Conservation (phyloP, 805 yeast genomes). For the Candida morakotiae region DNA sequence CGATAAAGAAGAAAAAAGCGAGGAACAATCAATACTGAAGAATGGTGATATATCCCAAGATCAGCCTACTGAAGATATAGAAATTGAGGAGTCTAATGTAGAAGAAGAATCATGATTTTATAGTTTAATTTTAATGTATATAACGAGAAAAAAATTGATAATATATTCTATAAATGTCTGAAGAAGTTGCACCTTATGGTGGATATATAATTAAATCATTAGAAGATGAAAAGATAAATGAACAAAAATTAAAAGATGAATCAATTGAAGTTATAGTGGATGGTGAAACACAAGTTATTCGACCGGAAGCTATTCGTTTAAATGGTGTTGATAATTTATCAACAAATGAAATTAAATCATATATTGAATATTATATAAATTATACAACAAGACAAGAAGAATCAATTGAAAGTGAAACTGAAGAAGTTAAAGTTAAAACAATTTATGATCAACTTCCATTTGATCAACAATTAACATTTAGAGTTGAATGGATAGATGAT, state of each 20-base stretch:
- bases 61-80: conserved; percentile 2
- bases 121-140: background rate
- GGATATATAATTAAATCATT: conserved; percentile 38
- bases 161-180: conserved; percentile 12
- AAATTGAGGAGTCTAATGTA: background rate
- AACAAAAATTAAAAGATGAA: conserved; percentile 26
- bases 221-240: conserved; percentile 33
- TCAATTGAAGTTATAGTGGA: conserved; percentile 28
- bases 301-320: conserved; percentile 48
- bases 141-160: conserved; percentile 4
- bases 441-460: conserved; percentile 21
- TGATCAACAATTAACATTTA: conserved; percentile 32
- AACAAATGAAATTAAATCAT: conserved; percentile 55
- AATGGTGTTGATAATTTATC: conserved; percentile 63
- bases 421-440: conserved; percentile 7
- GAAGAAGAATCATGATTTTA: background rate
- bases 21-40: background rate
- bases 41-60: background rate
- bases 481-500: conserved; percentile 67
- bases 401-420: conserved; percentile 13
- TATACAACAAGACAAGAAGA: conserved; percentile 16
- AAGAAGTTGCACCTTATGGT: conserved; percentile 37
- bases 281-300: conserved; percentile 26
- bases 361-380: conserved; percentile 45
- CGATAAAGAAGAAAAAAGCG: background rate